Conservation (phyloP, 2,329 filamentous ascomycete species). For the Ilyonectria destructans region DNA sequence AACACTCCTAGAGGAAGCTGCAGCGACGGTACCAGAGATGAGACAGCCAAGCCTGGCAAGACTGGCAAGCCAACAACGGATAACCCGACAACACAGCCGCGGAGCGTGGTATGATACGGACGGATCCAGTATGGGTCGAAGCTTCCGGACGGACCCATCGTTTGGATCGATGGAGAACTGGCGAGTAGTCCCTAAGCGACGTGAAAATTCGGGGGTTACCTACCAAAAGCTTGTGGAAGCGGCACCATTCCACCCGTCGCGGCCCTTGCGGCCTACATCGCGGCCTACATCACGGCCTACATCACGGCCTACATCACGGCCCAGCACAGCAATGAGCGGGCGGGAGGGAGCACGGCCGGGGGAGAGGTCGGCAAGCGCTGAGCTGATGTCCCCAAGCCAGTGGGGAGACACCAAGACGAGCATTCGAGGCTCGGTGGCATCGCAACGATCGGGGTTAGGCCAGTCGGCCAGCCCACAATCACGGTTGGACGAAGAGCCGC, state of each 20-base stretch:
- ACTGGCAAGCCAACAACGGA: constrained; percentile 43
- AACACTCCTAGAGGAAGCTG: constrained; percentile 36
- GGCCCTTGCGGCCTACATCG: constrained; percentile 24
- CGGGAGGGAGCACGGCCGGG: constrained; percentile 41
- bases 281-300: too few relatives aligned
- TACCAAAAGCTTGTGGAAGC: constrained; percentile 55
- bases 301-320: constrained; percentile 36
- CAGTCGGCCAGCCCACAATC: constrained; percentile 27
- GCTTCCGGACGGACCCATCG: constrained; percentile 50
- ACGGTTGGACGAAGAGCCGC: constrained; percentile 5
- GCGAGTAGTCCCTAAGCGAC: constrained; percentile 50
- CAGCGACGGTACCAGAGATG: constrained; percentile 46
- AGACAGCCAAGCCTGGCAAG: constrained; percentile 46
- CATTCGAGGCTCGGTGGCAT: constrained; percentile 39
- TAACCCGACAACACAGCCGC: constrained; percentile 31
- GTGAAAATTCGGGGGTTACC: constrained; percentile 49
- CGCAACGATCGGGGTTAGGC: constrained; percentile 33
- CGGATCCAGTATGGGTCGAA: constrained; percentile 42
- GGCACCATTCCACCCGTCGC: constrained; percentile 59
- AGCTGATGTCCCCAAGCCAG: constrained; percentile 46
- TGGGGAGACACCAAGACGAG: constrained; percentile 47
- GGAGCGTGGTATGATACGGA: constrained; percentile 47
- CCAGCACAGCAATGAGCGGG: constrained; percentile 42
- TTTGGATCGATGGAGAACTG: constrained; percentile 59
- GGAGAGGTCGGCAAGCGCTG: constrained; percentile 40